A percentile compares a stretch with the other conserved stretches of the same genome.
These are phyloP conservation scores for Fraxinus floribunda DNA, from an alignment of 305 asterid species.

Conservation along the genomic window DNA sequence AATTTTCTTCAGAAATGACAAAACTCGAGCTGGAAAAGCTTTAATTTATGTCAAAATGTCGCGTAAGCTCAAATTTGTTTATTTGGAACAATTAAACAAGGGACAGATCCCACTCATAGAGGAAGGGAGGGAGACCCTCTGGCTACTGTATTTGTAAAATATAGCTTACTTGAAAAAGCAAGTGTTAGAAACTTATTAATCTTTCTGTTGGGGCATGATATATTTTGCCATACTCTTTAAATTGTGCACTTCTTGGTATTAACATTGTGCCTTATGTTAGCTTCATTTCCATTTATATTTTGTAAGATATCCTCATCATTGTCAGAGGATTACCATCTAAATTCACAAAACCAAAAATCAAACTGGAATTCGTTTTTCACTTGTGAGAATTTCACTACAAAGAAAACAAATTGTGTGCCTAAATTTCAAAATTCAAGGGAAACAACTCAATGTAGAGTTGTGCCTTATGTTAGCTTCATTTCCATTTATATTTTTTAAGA, in stretches of 20 bases:
- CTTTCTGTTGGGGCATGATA: not conserved
- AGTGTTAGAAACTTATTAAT: not conserved
- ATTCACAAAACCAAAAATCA: not conserved
- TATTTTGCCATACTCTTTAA: not conserved
- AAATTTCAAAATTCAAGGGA: not conserved
- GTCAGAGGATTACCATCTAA: not conserved
- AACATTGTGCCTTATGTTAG: not conserved
- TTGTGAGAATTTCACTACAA: not conserved
- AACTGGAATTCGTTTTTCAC: not conserved
- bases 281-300: not conserved
- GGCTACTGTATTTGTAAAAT: not conserved
- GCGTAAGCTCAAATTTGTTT: not conserved
- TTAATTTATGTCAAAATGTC: not conserved
- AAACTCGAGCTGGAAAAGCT: not conserved
- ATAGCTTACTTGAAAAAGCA: not conserved
- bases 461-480: not conserved
- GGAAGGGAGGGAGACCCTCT: not conserved
- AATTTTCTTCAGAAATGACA: slow-evolving; percentile 1
- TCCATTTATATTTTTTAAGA: not conserved
- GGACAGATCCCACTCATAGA: not conserved
- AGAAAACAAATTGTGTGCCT: not conserved
- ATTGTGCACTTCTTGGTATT: not conserved
- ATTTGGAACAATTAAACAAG: not conserved
- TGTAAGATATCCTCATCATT: not conserved
- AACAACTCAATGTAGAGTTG: not conserved